Base-by-base conservation (phyloP, 345 rosid genomes). In the Citrus mangshanensis region DNA sequence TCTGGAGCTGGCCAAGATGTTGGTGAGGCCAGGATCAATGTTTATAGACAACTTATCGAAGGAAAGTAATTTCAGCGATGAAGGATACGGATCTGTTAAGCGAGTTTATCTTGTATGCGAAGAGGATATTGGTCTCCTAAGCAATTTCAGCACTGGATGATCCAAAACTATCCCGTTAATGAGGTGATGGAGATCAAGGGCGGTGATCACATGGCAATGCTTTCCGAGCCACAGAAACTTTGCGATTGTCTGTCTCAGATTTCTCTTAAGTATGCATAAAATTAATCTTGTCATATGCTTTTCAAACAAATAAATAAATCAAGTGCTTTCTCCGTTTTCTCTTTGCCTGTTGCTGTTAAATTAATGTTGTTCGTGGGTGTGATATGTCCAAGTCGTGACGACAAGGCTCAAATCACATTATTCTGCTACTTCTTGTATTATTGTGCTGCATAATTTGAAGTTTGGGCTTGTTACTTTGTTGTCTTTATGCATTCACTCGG, bases 141-240 rank as follows among this genome's bases (percentile, higher is more conserved):
- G 63, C 59, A 83, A 4, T 30, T 77, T 60, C 86, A 87, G 38
- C 60, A 55, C 6, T 83, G 86, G 88, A 85, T 85, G 88, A 85
- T 87, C 18, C 30, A 68, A 4, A 77, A 81, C 67, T 5, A 74
- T 30, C 64, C 75, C 2, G 84, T 76, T 22, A 16, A 80, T 27
- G 73, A 70, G 3, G 80, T 80, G 56, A 14, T 80, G 70, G 86
- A 78, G 79, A 67, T 86, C 54, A 55, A 60, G 30, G 80, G 77
- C 32, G 64, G 76, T 9, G 82, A 85, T 65, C 88, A 85, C 27
- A 83, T 85, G 88, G 49, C 84, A 5, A 87, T 89, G 91, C 38
- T 89, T 35, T 87, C 81, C 14, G 73, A 80, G 77, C 83, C 87
- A 3, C 73, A 70, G 65, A 58, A 85, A 76, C 85, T 89, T 35